A percentile compares a stretch with the other conserved stretches of the same genome.
Conservation (phyloP, 1,284 basidiomycete genomes). For the Ganoderma lucidum region DNA sequence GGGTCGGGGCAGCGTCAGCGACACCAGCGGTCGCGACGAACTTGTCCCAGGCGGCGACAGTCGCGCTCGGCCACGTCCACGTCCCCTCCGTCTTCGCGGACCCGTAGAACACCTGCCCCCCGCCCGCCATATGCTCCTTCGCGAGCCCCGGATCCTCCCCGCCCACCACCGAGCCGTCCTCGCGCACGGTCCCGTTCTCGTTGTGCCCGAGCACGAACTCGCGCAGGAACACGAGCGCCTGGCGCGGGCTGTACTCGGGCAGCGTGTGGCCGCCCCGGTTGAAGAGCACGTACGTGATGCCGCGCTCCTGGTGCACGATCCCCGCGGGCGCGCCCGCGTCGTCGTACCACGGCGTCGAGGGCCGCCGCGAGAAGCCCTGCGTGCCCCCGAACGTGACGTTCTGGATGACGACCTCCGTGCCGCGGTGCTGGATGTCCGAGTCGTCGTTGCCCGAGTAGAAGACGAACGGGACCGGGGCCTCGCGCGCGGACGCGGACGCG, state of each 20-base stretch:
- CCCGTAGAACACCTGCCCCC: slow-evolving; percentile 32
- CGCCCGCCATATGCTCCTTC: slow-evolving; percentile 53
- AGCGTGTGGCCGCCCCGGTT: slow-evolving; percentile 41
- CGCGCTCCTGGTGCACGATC: slow-evolving; percentile 45
- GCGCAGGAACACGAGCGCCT: slow-evolving; percentile 42
- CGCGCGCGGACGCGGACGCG: slow-evolving; percentile 35
- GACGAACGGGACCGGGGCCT: slow-evolving; percentile 38
- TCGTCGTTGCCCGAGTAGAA: slow-evolving; percentile 45
- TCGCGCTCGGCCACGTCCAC: slow-evolving; percentile 42
- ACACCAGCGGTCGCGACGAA: slow-evolving; percentile 35
- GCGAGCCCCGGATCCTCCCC: slow-evolving; percentile 56
- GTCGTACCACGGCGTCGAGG: slow-evolving; percentile 60
- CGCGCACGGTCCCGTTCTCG: slow-evolving; percentile 39
- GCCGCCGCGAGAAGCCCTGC: slow-evolving; percentile 69
- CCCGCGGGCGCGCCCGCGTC: slow-evolving; percentile 41
- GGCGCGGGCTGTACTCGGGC: slow-evolving; percentile 41
- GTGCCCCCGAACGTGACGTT: slow-evolving; percentile 61
- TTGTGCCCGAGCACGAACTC: slow-evolving; percentile 44
- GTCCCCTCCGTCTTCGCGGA: slow-evolving; percentile 32
- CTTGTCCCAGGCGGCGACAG: slow-evolving; percentile 61
- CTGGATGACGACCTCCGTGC: slow-evolving; percentile 60
- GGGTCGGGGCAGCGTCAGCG: neutral
- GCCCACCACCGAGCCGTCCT: slow-evolving; percentile 37
- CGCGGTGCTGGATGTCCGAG: slow-evolving; percentile 36
- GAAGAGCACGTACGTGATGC: slow-evolving; percentile 42